Evolutionary conservation across 1,284 basidiomycete genomes (phyloP).

Genomic region (Ustanciosporium gigantosporum): DNA sequence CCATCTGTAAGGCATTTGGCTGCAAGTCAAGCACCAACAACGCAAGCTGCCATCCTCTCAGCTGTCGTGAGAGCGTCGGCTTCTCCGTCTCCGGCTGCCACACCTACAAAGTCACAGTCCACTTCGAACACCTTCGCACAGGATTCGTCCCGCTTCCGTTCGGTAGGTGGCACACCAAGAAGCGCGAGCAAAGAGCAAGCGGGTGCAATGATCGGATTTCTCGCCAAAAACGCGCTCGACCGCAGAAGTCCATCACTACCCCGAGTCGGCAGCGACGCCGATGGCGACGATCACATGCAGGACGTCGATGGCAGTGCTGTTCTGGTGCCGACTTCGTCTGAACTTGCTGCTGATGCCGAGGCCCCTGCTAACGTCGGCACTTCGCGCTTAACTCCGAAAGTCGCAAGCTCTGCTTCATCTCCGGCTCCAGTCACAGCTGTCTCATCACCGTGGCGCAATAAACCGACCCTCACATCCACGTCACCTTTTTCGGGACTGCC

Average conservation of each 20-base stretch:
- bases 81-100: conserved; percentile 25
- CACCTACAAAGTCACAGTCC: conserved; percentile 5
- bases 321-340: conserved; percentile 1
- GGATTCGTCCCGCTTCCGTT: too few relatives aligned
- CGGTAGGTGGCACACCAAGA: too few relatives aligned
- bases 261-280: not conserved
- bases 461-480: conserved; percentile 30
- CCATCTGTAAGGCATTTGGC: conserved; percentile 9
- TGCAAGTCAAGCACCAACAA: conserved; percentile 16
- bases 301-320: conserved; percentile 24
- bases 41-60: conserved; percentile 34
- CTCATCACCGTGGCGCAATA: conserved; percentile 31
- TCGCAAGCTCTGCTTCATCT: not conserved
- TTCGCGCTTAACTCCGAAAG: too few relatives aligned
- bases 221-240: conserved; percentile 25
- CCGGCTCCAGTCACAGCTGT: not conserved
- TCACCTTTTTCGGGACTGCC: conserved; percentile 41
- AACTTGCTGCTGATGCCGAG: too few relatives aligned
- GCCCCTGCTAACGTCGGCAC: too few relatives aligned
- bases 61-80: conserved; percentile 34
- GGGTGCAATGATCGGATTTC: conserved; percentile 33
- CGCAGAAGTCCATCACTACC: not conserved
- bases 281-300: conserved; percentile 11
- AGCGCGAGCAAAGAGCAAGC: conserved; percentile 8
- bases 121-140: not conserved